phyloP scores from a whole-genome alignment of 1,139 yeast species.

The Debaryomyces sp. region DNA sequence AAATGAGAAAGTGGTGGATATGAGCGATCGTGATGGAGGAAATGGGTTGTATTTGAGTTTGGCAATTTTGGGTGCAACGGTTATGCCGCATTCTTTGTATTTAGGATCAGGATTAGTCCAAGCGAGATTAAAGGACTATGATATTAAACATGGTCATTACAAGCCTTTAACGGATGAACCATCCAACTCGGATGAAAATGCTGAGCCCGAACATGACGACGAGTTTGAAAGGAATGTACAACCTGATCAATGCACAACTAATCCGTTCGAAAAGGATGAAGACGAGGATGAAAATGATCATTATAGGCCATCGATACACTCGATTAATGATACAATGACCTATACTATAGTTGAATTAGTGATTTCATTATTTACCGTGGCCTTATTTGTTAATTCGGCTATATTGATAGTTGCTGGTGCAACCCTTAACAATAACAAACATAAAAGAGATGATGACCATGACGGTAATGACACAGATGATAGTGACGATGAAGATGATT shows the following conservation, averaged over 20 bases:
- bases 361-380: conserved; percentile 70
- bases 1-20: conserved; percentile 61
- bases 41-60: conserved; percentile 81
- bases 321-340: conserved; percentile 67
- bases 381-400: conserved; percentile 79
- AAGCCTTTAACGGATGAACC: conserved; percentile 20
- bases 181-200: conserved; percentile 1
- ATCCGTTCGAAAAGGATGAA: conserved; percentile 11
- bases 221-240: conserved; percentile 15
- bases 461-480: conserved; percentile 48
- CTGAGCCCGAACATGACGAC: conserved; percentile 21
- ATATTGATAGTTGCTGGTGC: conserved; percentile 79
- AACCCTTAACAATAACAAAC: conserved; percentile 46
- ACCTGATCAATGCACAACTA: conserved; percentile 6
- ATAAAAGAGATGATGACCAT: conserved; percentile 21
- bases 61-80: conserved; percentile 95
- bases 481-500: conserved; percentile 51
- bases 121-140: conserved; percentile 83
- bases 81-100: conserved; percentile 95
- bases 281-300: conserved; percentile 28
- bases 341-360: conserved; percentile 69
- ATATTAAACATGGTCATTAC: conserved; percentile 62
- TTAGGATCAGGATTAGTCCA: conserved; percentile 94
- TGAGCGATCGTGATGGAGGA: conserved; percentile 61
- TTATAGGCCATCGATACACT: conserved; percentile 67